Evolutionary conservation across 2,329 filamentous ascomycete genomes (phyloP).

Genomic region (Metarhizium guizhouense): DNA sequence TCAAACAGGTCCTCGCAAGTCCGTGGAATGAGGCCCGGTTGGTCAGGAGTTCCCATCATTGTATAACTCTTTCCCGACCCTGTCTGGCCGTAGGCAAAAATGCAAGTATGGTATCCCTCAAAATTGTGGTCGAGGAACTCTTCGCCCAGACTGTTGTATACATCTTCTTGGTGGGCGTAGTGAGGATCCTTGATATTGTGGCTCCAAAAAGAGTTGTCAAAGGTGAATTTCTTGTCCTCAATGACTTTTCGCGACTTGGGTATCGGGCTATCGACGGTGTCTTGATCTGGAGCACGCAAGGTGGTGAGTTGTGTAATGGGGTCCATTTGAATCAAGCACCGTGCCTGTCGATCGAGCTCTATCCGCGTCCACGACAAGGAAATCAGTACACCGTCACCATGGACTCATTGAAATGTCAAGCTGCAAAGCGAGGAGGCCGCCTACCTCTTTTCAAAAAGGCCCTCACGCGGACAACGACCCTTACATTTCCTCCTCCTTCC

Average conservation of each 20-base stretch:
- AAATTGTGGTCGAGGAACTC: constrained; percentile 99
- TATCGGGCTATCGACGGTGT: constrained; percentile 39
- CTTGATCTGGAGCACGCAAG: constrained; percentile 54
- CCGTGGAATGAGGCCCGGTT: constrained; percentile 85
- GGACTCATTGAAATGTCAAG: neutral
- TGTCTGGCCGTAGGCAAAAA: constrained; percentile 97
- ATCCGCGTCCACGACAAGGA: neutral
- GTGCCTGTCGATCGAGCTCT: constrained; percentile 75
- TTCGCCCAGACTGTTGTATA: constrained; percentile 89
- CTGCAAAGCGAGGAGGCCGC: neutral
- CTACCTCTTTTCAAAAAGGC: constrained; percentile 67
- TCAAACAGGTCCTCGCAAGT: constrained; percentile 96
- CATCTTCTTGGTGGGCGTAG: constrained; percentile 86
- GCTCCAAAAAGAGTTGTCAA: constrained; percentile 98
- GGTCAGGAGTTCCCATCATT: constrained; percentile 83
- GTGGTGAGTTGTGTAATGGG: constrained; percentile 78
- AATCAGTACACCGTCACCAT: neutral
- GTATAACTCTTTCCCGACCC: constrained; percentile 97
- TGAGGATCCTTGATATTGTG: constrained; percentile 70
- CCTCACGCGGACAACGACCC: constrained; percentile 72
- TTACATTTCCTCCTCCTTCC: constrained; percentile 65
- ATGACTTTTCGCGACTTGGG: constrained; percentile 62
- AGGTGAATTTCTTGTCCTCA: constrained; percentile 88
- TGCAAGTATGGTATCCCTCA: constrained; percentile 97
- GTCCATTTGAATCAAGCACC: constrained; percentile 89